phyloP scores from a whole-genome alignment of 495 filamentous ascomycete species.

The Annulohypoxylon stygium region DNA sequence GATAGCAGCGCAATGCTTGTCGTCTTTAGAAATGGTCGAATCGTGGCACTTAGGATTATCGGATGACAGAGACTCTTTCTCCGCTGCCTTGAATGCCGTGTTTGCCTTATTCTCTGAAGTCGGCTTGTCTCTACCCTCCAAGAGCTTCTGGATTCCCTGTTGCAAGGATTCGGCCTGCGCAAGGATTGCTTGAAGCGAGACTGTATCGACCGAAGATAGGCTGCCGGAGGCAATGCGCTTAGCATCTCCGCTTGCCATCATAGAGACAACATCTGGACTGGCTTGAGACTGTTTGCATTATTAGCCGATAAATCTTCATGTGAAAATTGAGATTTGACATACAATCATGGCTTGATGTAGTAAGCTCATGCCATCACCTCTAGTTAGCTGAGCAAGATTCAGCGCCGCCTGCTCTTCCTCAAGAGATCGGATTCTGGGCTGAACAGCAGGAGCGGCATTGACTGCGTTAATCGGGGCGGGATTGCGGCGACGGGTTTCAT shows the following conservation, averaged over 20 bases:
- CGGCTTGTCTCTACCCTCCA: conserved; percentile 18
- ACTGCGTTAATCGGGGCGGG: conserved; percentile 30
- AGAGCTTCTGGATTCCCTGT: conserved; percentile 35
- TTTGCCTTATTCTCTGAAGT: conserved; percentile 7
- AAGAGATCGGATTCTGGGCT: conserved; percentile 36
- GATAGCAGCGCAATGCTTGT: conserved; percentile 10
- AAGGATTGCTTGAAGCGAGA: conserved; percentile 47
- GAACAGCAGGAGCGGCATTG: conserved; percentile 36
- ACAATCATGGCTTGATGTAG: conserved; percentile 61
- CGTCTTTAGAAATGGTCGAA: conserved; percentile 35
- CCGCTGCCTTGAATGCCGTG: not conserved
- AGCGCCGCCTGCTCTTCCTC: conserved; percentile 68
- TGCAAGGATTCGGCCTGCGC: conserved; percentile 45
- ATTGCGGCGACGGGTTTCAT: conserved; percentile 44
- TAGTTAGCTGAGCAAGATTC: conserved; percentile 65
- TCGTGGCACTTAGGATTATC: conserved; percentile 36
- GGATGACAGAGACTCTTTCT: conserved; percentile 20
- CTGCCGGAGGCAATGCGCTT: conserved; percentile 47
- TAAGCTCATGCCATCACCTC: conserved; percentile 49
- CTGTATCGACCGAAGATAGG: conserved; percentile 39
- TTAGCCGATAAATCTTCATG: conserved; percentile 32
- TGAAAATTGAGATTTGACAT: conserved; percentile 39
- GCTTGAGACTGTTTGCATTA: conserved; percentile 50
- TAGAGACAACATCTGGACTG: conserved; percentile 50
- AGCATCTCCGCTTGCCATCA: conserved; percentile 55